These are phyloP conservation scores for Cynanchum wilfordii DNA, from an alignment of 257 asterid species.

Conservation along the genomic window DNA sequence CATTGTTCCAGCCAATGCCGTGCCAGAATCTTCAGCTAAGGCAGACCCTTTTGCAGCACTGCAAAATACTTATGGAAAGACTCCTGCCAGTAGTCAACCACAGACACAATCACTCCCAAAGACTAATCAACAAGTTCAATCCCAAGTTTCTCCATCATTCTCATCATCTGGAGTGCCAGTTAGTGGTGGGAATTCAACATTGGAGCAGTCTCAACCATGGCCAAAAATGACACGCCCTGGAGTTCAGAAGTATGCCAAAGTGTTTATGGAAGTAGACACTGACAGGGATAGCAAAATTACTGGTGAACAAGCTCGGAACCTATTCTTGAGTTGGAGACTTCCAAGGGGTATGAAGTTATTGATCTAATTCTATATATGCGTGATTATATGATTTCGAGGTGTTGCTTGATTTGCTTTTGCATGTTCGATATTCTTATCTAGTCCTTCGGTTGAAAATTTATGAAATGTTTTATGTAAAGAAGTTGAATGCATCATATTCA, in stretches of 20 bases:
- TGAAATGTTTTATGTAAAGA: background rate
- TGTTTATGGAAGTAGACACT: constrained; percentile 82
- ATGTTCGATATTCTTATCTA: background rate
- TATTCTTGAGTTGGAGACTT: constrained; percentile 89
- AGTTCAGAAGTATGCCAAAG: constrained; percentile 86
- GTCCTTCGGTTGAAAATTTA: background rate
- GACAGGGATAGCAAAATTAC: constrained; percentile 87
- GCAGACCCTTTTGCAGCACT: constrained; percentile 74
- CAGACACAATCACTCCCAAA: constrained; percentile 47
- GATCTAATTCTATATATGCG: background rate
- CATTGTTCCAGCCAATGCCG: constrained; percentile 39
- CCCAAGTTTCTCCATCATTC: constrained; percentile 44
- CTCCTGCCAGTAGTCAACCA: constrained; percentile 49
- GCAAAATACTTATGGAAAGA: constrained; percentile 50
- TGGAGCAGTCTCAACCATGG: constrained; percentile 79
- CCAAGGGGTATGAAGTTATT: constrained; percentile 63
- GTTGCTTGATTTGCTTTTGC: background rate
- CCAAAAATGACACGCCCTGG: constrained; percentile 95
- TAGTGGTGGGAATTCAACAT: constrained; percentile 36
- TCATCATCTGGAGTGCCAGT: constrained; percentile 49
- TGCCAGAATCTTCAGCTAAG: constrained; percentile 46
- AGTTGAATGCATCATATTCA: background rate
- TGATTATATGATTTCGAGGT: background rate
- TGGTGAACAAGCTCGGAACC: constrained; percentile 88
- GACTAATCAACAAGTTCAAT: constrained; percentile 54